Evolutionary conservation across 768 basidiomycete species (phyloP).

Genomic region (Terana coerulea): DNA sequence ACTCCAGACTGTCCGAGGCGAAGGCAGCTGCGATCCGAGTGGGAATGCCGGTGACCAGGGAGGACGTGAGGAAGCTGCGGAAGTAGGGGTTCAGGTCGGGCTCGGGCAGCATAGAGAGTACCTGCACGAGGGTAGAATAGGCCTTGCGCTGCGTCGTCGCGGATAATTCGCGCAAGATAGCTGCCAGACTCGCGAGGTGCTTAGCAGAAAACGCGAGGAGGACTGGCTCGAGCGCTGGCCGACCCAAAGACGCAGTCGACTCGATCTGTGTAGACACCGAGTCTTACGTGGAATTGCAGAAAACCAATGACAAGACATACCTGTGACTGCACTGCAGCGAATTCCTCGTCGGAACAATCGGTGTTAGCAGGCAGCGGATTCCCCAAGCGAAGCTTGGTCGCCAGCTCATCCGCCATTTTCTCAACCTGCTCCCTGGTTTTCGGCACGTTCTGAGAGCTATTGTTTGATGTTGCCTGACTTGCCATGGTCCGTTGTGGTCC

Average conservation of each 20-base stretch:
- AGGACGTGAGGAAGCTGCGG: background rate
- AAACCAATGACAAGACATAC: background rate
- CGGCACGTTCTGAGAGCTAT: too few species aligned
- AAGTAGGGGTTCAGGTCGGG: constrained; percentile 2
- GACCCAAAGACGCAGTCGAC: background rate
- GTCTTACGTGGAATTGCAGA: too few species aligned
- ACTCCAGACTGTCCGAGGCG: too few species aligned
- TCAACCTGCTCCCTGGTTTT: too few species aligned
- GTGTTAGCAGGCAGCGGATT: background rate
- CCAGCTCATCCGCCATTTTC: background rate
- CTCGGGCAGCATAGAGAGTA: constrained; percentile 1
- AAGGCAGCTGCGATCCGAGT: too few species aligned
- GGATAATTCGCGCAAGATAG: background rate
- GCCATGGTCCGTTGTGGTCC: too few species aligned
- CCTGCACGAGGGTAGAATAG: background rate
- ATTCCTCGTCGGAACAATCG: background rate
- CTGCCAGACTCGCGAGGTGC: background rate
- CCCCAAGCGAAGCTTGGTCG: background rate
- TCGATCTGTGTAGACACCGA: background rate
- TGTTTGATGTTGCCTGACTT: too few species aligned
- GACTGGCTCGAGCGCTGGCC: background rate
- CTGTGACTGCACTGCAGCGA: background rate
- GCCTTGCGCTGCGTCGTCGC: background rate
- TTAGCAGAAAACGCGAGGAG: background rate
- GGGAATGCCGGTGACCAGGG: too few species aligned